Conservation (phyloP, 163 green algal genomes). For the Chlorella variabilis region DNA sequence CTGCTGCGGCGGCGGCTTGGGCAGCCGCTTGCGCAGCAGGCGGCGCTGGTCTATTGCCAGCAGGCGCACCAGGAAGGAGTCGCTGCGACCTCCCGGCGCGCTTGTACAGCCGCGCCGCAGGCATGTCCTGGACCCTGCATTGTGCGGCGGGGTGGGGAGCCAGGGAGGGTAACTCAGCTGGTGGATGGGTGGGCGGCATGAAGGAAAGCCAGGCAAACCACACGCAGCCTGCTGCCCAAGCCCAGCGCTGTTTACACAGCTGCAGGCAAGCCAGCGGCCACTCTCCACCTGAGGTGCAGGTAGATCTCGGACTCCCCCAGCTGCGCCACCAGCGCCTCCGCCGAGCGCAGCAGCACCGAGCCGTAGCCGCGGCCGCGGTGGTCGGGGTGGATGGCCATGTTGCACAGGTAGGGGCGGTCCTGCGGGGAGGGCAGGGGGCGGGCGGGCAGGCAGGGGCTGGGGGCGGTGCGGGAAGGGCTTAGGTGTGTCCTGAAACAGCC, state of each 20-base stretch:
- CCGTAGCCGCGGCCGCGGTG: constrained; percentile 47
- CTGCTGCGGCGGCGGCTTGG: background rate
- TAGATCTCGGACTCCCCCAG: constrained; percentile 43
- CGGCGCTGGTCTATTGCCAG: constrained; percentile 51
- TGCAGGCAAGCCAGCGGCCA: too few relatives aligned
- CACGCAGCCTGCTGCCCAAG: too few relatives aligned
- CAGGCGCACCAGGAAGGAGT: constrained; percentile 45
- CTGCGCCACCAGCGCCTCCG: constrained; percentile 40
- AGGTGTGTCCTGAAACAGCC: background rate
- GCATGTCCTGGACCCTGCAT: constrained; percentile 44
- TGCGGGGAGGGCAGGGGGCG: constrained; percentile 1
- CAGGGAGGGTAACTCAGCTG: too few relatives aligned
- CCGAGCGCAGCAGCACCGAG: constrained; percentile 45
- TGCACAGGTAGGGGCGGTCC: constrained; percentile 64
- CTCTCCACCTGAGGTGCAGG: constrained; percentile 45
- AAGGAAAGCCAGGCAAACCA: too few relatives aligned
- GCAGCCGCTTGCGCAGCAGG: constrained; percentile 51
- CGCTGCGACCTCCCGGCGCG: constrained; percentile 20
- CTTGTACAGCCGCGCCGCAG: constrained; percentile 43
- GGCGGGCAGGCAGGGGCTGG: background rate
- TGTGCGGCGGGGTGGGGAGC: background rate
- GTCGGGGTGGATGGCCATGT: constrained; percentile 51
- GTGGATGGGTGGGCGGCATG: background rate
- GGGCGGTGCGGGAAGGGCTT: too few relatives aligned
- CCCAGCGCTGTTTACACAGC: too few relatives aligned